Conservation (phyloP, 805 yeast genomes). For the Saccharomycopsis olivae region DNA sequence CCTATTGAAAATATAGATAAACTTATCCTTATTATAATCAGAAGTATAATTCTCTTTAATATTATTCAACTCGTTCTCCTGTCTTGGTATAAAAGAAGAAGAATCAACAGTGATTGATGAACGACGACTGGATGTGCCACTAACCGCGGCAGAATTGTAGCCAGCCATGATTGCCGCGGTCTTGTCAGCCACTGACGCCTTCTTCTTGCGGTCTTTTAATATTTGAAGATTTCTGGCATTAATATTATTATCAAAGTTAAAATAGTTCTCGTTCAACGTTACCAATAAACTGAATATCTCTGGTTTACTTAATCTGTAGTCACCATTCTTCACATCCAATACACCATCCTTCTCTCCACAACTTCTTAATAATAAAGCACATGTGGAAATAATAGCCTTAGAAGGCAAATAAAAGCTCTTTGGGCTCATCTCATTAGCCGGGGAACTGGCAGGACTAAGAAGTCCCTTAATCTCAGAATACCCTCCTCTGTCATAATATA, state of each 20-base stretch:
- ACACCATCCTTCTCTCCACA: conserved; percentile 8
- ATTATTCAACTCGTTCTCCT: conserved; percentile 5
- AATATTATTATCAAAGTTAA: conserved; percentile 18
- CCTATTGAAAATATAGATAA: conserved; percentile 17
- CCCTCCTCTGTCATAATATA: conserved; percentile 17
- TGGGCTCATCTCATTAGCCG: neutral
- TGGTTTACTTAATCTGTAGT: conserved; percentile 9
- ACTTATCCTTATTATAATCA: conserved; percentile 13
- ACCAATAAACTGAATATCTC: conserved; percentile 17
- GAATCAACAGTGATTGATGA: conserved; percentile 13
- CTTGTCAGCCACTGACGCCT: neutral
- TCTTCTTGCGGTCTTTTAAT: conserved; percentile 8
- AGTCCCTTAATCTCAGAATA: conserved; percentile 14
- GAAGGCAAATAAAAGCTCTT: conserved; percentile 15
- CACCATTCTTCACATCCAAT: conserved; percentile 5
- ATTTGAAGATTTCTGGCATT: conserved; percentile 12
- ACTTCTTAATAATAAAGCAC: conserved; percentile 13
- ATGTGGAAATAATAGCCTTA: conserved; percentile 16
- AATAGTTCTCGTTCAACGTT: conserved; percentile 18
- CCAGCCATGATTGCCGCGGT: neutral
- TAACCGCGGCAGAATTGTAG: neutral
- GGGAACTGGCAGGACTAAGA: conserved; percentile 11
- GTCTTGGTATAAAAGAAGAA: conserved; percentile 1
- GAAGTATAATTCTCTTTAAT: conserved; percentile 12
- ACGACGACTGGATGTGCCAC: conserved; percentile 8